These are phyloP conservation scores for Pythium apleroticum DNA, from an alignment of 352 stramenopile genomes.

Conservation along the genomic window DNA sequence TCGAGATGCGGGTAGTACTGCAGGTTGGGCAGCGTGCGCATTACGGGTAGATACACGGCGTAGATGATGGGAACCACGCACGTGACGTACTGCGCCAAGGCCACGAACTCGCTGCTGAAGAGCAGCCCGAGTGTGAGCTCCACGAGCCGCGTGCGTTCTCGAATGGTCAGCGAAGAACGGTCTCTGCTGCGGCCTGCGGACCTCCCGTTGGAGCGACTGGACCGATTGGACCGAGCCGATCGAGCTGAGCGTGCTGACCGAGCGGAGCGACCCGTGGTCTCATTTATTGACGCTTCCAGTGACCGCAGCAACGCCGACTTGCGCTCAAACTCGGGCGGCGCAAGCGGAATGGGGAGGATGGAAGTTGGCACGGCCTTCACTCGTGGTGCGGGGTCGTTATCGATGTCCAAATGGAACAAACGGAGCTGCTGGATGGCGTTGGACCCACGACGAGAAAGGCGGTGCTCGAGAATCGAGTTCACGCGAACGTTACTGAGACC, in stretches of 20 bases:
- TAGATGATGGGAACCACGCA: constrained; percentile 21
- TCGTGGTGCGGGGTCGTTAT: too few species aligned
- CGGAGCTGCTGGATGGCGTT: too few species aligned
- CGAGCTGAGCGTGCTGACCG: background rate
- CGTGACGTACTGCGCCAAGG: constrained; percentile 17
- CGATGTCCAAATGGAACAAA: too few species aligned
- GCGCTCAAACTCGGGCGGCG: too few species aligned
- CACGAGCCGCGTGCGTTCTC: constrained; percentile 1
- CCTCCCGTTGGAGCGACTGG: background rate
- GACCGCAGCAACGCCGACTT: too few species aligned
- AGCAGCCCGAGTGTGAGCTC: constrained; percentile 14
- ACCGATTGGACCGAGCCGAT: background rate
- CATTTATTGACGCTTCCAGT: background rate
- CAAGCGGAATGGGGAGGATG: too few species aligned
- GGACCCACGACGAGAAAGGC: too few species aligned
- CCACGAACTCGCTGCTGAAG: constrained; percentile 26
- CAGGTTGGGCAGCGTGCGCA: constrained; percentile 12
- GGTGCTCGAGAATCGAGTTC: too few species aligned
- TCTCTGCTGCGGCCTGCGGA: background rate
- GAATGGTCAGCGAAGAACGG: background rate
- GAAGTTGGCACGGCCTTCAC: too few species aligned
- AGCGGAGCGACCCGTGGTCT: background rate
- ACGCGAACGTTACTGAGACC: too few species aligned
- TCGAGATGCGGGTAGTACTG: constrained; percentile 10
- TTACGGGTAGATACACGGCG: constrained; percentile 8